Evolutionary conservation across 1,284 basidiomycete genomes (phyloP).

Genomic region (Rhodotorula sp.): DNA sequence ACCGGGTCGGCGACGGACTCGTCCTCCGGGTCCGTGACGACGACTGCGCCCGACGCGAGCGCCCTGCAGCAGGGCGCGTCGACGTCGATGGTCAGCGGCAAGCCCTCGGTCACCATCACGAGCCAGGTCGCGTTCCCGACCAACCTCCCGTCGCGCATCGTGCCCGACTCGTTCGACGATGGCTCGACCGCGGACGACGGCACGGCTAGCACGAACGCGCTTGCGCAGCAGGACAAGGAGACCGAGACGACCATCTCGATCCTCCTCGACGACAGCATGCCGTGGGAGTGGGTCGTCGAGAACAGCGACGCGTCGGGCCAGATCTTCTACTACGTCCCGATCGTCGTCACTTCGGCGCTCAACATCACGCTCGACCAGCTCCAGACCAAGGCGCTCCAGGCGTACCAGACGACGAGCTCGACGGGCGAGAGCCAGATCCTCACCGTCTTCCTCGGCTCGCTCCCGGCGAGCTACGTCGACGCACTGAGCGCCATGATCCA

Average conservation of each 20-base stretch:
- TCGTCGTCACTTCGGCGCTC: slow-evolving; percentile 38
- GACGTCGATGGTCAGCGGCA: slow-evolving; percentile 34
- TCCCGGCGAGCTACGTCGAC: slow-evolving; percentile 39
- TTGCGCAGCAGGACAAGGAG: slow-evolving; percentile 7
- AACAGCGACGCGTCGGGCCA: slow-evolving; percentile 45
- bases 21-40: background rate
- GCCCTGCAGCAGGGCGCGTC: slow-evolving; percentile 18
- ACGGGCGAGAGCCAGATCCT: slow-evolving; percentile 32
- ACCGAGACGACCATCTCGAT: slow-evolving; percentile 39
- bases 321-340: slow-evolving; percentile 43
- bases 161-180: slow-evolving; percentile 16
- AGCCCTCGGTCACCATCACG: slow-evolving; percentile 39
- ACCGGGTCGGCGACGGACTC: background rate
- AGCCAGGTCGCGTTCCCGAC: slow-evolving; percentile 38
- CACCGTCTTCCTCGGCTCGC: slow-evolving; percentile 39
- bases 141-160: slow-evolving; percentile 33
- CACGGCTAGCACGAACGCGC: background rate
- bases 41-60: slow-evolving; percentile 7
- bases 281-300: slow-evolving; percentile 43
- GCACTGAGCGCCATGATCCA: slow-evolving; percentile 39
- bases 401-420: slow-evolving; percentile 37
- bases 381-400: slow-evolving; percentile 39
- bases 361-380: slow-evolving; percentile 28
- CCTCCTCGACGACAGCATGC: slow-evolving; percentile 39
- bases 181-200: background rate